A percentile compares a stretch with the other conserved stretches of the same genome.
phyloP scores from a whole-genome alignment of 2,329 filamentous ascomycete genomes.

The Fusarium pininemorale region DNA sequence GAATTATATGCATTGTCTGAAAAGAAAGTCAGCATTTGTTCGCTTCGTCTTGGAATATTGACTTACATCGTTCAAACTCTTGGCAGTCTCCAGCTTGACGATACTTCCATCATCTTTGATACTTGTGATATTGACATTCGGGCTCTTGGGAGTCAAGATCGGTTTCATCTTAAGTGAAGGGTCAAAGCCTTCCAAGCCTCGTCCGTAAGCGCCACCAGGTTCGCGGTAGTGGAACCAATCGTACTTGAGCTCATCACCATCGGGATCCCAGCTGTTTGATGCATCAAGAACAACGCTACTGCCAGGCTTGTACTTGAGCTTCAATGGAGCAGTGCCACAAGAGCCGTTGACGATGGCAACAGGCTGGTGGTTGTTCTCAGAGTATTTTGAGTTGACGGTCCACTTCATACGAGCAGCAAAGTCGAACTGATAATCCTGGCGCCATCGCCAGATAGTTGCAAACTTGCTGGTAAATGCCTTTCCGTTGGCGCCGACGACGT shows the following conservation, averaged over 20 bases:
- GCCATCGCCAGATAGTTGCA: slow-evolving; percentile 21
- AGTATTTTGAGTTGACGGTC: slow-evolving; percentile 1
- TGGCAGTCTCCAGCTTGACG: not conserved
- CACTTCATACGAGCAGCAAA: slow-evolving; percentile 23
- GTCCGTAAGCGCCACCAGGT: not conserved
- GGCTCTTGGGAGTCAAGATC: not conserved
- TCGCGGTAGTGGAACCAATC: slow-evolving; percentile 10
- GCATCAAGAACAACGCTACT: not conserved
- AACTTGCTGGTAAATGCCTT: slow-evolving; percentile 10
- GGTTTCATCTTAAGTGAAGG: not conserved
- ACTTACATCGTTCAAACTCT: slow-evolving; percentile 8
- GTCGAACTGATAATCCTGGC: slow-evolving; percentile 11
- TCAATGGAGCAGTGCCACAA: not conserved
- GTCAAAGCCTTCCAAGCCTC: slow-evolving; percentile 3
- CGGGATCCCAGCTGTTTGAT: not conserved
- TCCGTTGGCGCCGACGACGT: not conserved
- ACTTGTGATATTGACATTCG: slow-evolving; percentile 4
- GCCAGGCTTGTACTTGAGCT: not conserved
- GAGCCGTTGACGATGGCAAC: not conserved
- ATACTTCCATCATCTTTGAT: not conserved
- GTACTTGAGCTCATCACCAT: not conserved
- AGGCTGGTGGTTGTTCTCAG: not conserved
- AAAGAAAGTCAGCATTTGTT: accelerated
- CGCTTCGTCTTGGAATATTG: accelerated
- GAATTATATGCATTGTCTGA: slow-evolving; percentile 15